Base-by-base conservation (phyloP, 2,329 filamentous ascomycete species). In the Metarhizium anisopliae region DNA sequence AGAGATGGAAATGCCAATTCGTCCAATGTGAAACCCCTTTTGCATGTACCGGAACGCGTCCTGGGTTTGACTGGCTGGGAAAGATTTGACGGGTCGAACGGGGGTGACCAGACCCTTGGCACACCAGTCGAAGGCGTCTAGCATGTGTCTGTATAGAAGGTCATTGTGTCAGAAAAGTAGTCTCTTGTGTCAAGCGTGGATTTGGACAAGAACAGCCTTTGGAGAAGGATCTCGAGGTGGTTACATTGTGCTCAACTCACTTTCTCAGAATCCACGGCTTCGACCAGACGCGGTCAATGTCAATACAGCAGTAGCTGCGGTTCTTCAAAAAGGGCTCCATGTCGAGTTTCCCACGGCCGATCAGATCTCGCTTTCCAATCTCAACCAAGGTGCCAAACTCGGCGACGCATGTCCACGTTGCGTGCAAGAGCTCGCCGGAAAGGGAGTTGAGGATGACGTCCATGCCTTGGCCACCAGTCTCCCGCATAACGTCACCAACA, bases 11-110 rank as follows among this genome's bases (percentile, higher is more conserved):
- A 57, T 47, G 6, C 52, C n/a, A 47, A 57, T 20, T 35, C 54
- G 54, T 16, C 73, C 74, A 43, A 74, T 68, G 51, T 75, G 72
- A 45, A 61, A 62, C 0, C 72, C 73, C 4, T 63, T 64, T 45
- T 74, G 72, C 68, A 76, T 69, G 29, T 68, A 62, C 1, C 70
- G 61, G 58, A 77, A 74, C 0, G 72, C 72, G 11, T 72, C 65
- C 25, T 25, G 25, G 3, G 25, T 25, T 25, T 25, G 25, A 25
- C 25, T 25, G 25, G 25, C 25, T 25, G 25, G 25, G 25, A 25
- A 25, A 25, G 25, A 25, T 25, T 25, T 25, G 25, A 25, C 25
- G 25, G 25, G 25, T 25, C 25, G 25, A 25, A 25, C 25, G 25
- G 25, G 25, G 25, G 25, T 25, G 25, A 25, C 25, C 1, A 25